Evolutionary conservation across 108 stramenopile species (phyloP), one percentile per base, ranked within the genome.

Genomic region (Pseudonitzschia delicatissima): DNA sequence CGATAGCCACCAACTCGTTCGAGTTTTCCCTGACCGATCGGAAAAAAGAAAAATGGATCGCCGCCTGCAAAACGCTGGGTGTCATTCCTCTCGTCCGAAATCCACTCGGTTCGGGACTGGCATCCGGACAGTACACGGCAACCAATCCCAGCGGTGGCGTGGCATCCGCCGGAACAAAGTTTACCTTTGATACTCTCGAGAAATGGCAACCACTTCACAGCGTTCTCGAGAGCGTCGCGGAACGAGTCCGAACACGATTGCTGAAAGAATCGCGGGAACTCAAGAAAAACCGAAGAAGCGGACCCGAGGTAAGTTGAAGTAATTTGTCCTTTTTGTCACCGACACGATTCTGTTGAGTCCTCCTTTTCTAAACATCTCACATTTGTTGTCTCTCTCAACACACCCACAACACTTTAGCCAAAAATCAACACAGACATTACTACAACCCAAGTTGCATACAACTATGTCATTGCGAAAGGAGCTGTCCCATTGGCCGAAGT

Each of bases 381-480:
- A n/a, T n/a, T n/a, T n/a, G n/a, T n/a, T n/a, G n/a, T n/a, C n/a
- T n/a, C n/a, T n/a, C n/a, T n/a, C n/a, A n/a, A n/a, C n/a, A n/a
- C n/a, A n/a, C n/a, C n/a, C n/a, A n/a, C n/a, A n/a, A n/a, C n/a
- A n/a, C n/a, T n/a, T 17, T 32, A 79, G 76, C 85, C 85, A 47
- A 80, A 87, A 61, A 78, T 93, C 73, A 93, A 90, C 45, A 84
- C 80, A 13, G 86, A 83, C 31, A 86, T 91, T 34, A 91, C 91
- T 0, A 81, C 90, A 44, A 81, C 85, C 12, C 94, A 95, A 69
- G 79, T 95, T 49, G 91, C 91, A 13, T 76, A 91, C 29, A 85
- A 93, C 61, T 95, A 92, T 66, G 77, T 95, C 0, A 71, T 82
- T 63, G 91, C 91, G 13, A 91, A 92, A 64, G 94, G 94, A 18